A percentile compares a stretch with the other conserved stretches of the same genome.
Conservation (phyloP, 2,329 filamentous ascomycete species). For the Cladophialophora chaetospira region DNA sequence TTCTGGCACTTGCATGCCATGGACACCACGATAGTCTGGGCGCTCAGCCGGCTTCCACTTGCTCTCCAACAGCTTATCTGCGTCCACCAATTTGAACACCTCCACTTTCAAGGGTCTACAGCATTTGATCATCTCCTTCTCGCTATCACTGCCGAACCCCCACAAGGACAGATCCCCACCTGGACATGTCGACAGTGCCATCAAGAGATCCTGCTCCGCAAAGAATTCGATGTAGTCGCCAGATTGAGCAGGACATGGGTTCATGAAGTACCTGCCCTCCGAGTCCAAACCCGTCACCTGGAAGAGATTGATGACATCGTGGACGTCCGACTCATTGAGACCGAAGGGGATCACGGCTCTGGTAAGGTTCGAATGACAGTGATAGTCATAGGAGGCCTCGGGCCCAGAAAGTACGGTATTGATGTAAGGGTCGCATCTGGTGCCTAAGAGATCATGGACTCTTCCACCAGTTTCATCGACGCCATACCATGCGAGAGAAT, state of each 20-base stretch:
- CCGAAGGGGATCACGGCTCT: conserved; percentile 71
- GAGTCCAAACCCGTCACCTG: conserved; percentile 78
- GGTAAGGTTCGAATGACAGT: conserved; percentile 80
- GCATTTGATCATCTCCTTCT: conserved; percentile 69
- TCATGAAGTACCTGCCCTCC: conserved; percentile 74
- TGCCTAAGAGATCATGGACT: conserved; percentile 78
- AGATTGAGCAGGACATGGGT: conserved; percentile 49
- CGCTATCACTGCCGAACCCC: conserved; percentile 65
- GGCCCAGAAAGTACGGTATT: conserved; percentile 71
- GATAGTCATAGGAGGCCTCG: conserved; percentile 67
- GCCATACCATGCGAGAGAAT: conserved; percentile 65
- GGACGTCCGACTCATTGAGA: conserved; percentile 71
- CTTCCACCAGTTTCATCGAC: conserved; percentile 64
- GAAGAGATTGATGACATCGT: conserved; percentile 85
- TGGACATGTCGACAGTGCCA: conserved; percentile 68
- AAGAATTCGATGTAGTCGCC: conserved; percentile 71
- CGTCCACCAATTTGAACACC: conserved; percentile 65
- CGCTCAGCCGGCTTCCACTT: conserved; percentile 65
- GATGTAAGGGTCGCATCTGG: conserved; percentile 82
- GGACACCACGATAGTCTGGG: conserved; percentile 65
- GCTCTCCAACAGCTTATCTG: conserved; percentile 45
- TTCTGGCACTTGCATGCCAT: conserved; percentile 62
- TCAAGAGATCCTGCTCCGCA: conserved; percentile 74
- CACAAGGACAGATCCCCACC: conserved; percentile 80
- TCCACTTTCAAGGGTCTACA: conserved; percentile 75